Base-by-base conservation (phyloP, 257 asterid species). In the Perilla frutescens region DNA sequence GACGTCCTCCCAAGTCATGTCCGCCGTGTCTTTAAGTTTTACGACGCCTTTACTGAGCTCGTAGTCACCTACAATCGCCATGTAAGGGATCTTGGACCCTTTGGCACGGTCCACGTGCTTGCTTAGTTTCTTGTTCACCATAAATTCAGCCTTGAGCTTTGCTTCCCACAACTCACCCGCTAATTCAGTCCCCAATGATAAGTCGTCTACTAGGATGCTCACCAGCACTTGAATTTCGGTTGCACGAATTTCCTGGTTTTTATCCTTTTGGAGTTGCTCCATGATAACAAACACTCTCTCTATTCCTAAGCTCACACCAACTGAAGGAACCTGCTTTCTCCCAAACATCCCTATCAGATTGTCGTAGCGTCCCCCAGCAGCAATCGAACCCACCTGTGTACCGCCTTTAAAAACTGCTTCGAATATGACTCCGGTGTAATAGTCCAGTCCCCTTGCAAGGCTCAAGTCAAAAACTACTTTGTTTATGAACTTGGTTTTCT, bases 391-490 rank as follows among this genome's bases (percentile, higher is more conserved):
- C 80, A 93, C 99, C 96, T 92, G 97, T 8, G 96, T 78, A 44
- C 87, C 83, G 67, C 99, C 99, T 81, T 86, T 95, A 68, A 90
- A 90, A 76, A 85, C 96, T 69, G 96, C 93, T 86, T 95, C 99
- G 51, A 87, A 95, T 83, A 95, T 87, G 73, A 95, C 96, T 70
- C 99, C 99, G 41, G 99, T 95, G 74, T 94, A 94, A 84, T 94
- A 94, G 83, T 95, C 99, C 78, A 95, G 87, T 45, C 99, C 99
- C 82, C 98, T 89, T 68, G 99, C 99, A 72, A 95, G 99, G 75
- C 99, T 95, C 87, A 95, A 79, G 86, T 92, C 99, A 70, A 95
- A 92, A 76, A 90, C 87, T 54, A 92, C 89, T 86, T 81, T 92
- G 79, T 80, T 56, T 13, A 85, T 82, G 61, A 97, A 90, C 75